Conservation (phyloP, 2,329 filamentous ascomycete genomes). For the Aureobasidium namibiae region DNA sequence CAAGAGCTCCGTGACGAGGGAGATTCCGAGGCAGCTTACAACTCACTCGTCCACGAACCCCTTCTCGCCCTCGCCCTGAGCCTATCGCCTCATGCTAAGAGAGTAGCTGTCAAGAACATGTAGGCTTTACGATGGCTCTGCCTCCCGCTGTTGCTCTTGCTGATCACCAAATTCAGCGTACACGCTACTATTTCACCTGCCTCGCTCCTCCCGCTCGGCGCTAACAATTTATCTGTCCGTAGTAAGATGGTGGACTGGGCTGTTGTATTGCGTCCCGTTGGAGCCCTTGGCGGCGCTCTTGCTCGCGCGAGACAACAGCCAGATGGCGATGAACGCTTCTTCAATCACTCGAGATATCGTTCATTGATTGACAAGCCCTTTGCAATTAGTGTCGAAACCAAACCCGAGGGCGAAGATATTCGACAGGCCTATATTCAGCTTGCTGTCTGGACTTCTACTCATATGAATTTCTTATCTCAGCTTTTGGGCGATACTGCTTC, state of each 20-base stretch:
- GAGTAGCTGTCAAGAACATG: neutral
- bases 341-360: neutral
- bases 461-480: neutral
- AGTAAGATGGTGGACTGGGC: neutral
- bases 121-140: neutral
- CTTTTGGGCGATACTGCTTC: neutral
- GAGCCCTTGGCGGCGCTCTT: neutral
- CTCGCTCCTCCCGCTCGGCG: neutral
- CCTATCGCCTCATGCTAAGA: neutral
- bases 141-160: neutral
- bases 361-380: neutral
- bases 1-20: neutral
- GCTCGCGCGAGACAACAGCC: neutral
- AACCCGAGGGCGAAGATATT: neutral
- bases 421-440: neutral
- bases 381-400: conserved; percentile 3
- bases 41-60: neutral
- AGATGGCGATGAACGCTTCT: neutral
- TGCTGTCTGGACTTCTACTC: neutral
- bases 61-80: neutral
- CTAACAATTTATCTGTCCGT: neutral
- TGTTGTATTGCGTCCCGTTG: neutral
- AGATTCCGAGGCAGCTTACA: conserved; percentile 2
- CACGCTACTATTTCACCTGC: neutral
- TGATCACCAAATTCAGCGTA: neutral